These are phyloP conservation scores for Mycena latifolia DNA, from an alignment of 768 basidiomycete species.

Conservation along the genomic window DNA sequence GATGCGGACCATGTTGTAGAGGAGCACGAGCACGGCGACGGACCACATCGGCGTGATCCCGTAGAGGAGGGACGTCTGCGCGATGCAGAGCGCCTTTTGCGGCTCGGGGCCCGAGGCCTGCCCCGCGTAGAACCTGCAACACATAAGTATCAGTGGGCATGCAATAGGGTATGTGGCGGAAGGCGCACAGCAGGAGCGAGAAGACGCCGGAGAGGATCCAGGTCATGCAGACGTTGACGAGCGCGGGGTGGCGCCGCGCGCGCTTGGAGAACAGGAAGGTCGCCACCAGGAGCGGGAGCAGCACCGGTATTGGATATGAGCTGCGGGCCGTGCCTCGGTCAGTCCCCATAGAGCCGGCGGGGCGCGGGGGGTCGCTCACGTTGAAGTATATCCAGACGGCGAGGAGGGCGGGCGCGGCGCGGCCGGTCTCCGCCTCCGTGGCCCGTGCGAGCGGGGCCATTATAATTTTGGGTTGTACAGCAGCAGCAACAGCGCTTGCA, in stretches of 20 bases:
- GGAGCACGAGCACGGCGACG: slow-evolving; percentile 50
- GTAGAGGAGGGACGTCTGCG: slow-evolving; percentile 56
- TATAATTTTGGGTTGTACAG: too few species aligned
- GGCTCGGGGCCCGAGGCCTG: slow-evolving; percentile 51
- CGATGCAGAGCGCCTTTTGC: slow-evolving; percentile 52
- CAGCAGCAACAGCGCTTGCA: too few species aligned
- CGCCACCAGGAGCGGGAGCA: slow-evolving; percentile 56
- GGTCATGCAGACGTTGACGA: slow-evolving; percentile 61
- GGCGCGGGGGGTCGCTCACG: too few species aligned
- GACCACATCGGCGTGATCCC: slow-evolving; percentile 57
- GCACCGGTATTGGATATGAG: slow-evolving; percentile 59
- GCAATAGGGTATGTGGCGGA: background rate
- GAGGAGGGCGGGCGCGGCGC: slow-evolving; percentile 41
- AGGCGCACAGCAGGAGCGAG: slow-evolving; percentile 56
- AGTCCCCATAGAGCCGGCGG: too few species aligned
- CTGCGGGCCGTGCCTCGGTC: too few species aligned
- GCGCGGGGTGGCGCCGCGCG: slow-evolving; percentile 53
- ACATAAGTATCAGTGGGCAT: background rate
- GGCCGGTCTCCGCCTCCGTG: too few species aligned
- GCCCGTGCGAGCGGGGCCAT: slow-evolving; percentile 28
- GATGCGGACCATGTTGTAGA: slow-evolving; percentile 47
- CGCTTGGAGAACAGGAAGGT: slow-evolving; percentile 58
- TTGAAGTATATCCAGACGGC: slow-evolving; percentile 59
- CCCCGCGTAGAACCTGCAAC: slow-evolving; percentile 54
- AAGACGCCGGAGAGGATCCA: slow-evolving; percentile 61